Percentiles rank a stretch among this genome's conserved stretches.
Evolutionary conservation across 148 eudicot species (phyloP).

Genomic region (Bassia scoparia): DNA sequence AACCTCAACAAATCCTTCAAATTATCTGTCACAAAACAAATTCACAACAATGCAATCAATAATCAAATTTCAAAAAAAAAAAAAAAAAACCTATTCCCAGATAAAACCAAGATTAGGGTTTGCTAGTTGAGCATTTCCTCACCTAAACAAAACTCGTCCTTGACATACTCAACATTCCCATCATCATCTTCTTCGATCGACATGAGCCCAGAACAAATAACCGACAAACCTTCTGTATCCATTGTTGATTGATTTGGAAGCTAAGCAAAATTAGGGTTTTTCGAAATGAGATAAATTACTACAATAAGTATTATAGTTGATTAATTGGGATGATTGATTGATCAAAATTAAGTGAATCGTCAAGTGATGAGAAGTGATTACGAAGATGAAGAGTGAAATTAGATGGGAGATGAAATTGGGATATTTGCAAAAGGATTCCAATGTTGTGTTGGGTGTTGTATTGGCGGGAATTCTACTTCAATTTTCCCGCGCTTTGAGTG

Average conservation of each 20-base stretch:
- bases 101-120: constrained; percentile 15
- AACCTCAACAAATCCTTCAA: constrained; percentile 93
- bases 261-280: background rate
- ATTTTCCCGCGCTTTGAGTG: constrained; percentile 35
- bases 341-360: background rate
- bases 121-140: background rate
- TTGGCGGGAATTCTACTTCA: constrained; percentile 30
- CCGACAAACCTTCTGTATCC: constrained; percentile 71
- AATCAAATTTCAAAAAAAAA: background rate
- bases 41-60: background rate
- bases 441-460: background rate
- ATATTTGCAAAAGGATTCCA: background rate
- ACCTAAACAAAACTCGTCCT: constrained; percentile 69
- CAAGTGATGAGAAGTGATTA: background rate
- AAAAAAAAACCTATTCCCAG: background rate
- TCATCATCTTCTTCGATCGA: constrained; percentile 62
- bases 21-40: constrained; percentile 53
- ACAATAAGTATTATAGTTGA: background rate
- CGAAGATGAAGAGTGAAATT: background rate
- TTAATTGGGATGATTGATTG: background rate
- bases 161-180: constrained; percentile 48
- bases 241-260: constrained; percentile 1
- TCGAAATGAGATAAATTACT: background rate
- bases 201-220: constrained; percentile 71
- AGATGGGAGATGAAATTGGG: background rate